Percentiles rank a stretch among this genome's conserved stretches.
Evolutionary conservation across 176 grass and related monocot genomes (phyloP).

Genomic region (Carex cristatella): DNA sequence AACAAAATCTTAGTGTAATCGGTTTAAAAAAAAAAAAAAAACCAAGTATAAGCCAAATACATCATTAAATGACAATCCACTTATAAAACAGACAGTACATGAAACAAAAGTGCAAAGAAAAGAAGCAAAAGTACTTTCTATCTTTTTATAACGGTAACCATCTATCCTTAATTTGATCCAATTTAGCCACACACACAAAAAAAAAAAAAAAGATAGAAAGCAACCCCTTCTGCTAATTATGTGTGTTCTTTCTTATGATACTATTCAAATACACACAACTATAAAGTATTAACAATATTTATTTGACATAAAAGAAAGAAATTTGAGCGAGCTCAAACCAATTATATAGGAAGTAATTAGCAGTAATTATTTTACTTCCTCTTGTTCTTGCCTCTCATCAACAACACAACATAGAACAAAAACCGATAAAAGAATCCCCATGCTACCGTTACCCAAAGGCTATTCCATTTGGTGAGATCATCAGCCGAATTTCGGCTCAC

Average conservation of each 20-base stretch:
- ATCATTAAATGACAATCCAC: background rate
- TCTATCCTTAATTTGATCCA: background rate
- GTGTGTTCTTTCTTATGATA: background rate
- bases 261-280: background rate
- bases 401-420: conserved; percentile 56
- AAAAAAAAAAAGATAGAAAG: background rate
- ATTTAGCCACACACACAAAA: background rate
- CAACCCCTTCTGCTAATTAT: background rate
- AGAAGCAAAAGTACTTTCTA: background rate
- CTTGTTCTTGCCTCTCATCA: conserved; percentile 59
- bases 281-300: background rate
- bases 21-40: background rate
- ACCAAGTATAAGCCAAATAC: background rate
- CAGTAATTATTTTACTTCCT: conserved; percentile 28
- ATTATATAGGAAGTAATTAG: background rate
- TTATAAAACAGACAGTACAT: background rate
- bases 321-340: background rate
- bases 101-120: background rate
- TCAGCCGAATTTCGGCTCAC: conserved; percentile 37
- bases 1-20: background rate
- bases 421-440: conserved; percentile 68
- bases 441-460: conserved; percentile 50
- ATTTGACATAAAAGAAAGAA: background rate
- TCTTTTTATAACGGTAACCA: background rate
- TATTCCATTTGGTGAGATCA: conserved; percentile 66